Percentiles rank a stretch among this genome's conserved stretches.
Evolutionary conservation across 352 stramenopile species (phyloP).

Genomic region (Phytophthora foliorum): DNA sequence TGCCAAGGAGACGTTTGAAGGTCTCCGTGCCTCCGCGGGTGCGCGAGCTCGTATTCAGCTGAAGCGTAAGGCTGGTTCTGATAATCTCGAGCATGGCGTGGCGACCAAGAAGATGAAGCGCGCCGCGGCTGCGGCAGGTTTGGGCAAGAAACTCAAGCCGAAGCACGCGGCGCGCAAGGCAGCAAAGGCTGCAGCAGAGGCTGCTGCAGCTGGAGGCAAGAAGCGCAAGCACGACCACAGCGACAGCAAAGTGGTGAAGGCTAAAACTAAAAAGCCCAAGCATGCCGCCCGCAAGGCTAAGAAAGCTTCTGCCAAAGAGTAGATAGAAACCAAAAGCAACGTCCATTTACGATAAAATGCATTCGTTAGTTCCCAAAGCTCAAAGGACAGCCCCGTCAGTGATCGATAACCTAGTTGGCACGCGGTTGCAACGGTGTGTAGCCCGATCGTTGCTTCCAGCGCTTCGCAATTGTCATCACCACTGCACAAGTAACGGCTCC

Average conservation of each 20-base stretch:
- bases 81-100: conserved; percentile 18
- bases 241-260: conserved; percentile 37
- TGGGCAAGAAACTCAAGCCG: conserved; percentile 65
- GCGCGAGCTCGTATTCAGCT: conserved; percentile 67
- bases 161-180: conserved; percentile 69
- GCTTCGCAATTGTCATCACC: conserved; percentile 35
- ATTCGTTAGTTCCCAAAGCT: background rate
- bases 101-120: conserved; percentile 50
- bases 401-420: conserved; percentile 12
- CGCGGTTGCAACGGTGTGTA: conserved; percentile 55
- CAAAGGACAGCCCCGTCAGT: background rate
- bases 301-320: conserved; percentile 58
- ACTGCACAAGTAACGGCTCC: conserved; percentile 37
- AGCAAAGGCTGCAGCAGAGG: conserved; percentile 39
- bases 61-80: conserved; percentile 61
- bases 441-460: conserved; percentile 60
- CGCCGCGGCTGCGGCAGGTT: conserved; percentile 12
- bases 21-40: conserved; percentile 56
- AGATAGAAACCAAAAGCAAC: conserved; percentile 22
- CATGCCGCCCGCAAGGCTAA: conserved; percentile 73
- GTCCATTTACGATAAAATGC: conserved; percentile 25
- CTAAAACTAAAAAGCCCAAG: conserved; percentile 77
- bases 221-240: conserved; percentile 38
- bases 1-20: conserved; percentile 67
- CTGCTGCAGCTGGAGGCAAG: conserved; percentile 26